These are phyloP conservation scores for Clausena lansium DNA, from an alignment of 345 rosid genomes.

Conservation along the genomic window DNA sequence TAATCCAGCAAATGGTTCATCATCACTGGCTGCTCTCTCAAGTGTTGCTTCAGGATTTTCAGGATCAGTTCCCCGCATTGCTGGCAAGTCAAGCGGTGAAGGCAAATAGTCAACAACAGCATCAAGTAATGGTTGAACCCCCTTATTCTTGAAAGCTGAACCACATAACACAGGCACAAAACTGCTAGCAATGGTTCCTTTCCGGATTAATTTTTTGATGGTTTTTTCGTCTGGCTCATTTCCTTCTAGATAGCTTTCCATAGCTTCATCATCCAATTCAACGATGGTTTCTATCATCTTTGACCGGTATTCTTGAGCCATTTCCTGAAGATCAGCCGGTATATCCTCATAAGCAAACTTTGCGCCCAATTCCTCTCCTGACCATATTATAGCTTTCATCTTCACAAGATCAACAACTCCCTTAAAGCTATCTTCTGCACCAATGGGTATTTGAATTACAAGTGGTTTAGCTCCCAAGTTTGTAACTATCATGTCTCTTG, in stretches of 20 bases:
- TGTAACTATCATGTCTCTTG: constrained; percentile 90
- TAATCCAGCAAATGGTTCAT: constrained; percentile 82
- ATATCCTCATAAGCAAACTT: constrained; percentile 75
- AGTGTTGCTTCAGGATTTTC: constrained; percentile 67
- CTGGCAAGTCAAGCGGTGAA: constrained; percentile 81
- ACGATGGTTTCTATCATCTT: constrained; percentile 68
- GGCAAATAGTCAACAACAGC: constrained; percentile 93
- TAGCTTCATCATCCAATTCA: constrained; percentile 84
- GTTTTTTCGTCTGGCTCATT: constrained; percentile 86
- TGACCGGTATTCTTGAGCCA: constrained; percentile 69
- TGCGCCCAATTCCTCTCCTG: constrained; percentile 97
- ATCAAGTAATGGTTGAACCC: constrained; percentile 93
- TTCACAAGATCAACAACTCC: constrained; percentile 83
- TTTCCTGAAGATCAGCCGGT: constrained; percentile 74
- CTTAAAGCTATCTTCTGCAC: constrained; percentile 77
- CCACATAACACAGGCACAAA: constrained; percentile 94
- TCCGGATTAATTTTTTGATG: constrained; percentile 70
- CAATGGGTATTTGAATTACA: constrained; percentile 83
- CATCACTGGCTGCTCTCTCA: constrained; percentile 64
- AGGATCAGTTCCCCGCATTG: constrained; percentile 92
- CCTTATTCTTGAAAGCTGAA: constrained; percentile 92
- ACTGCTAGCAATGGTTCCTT: constrained; percentile 64
- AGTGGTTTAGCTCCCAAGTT: constrained; percentile 96
- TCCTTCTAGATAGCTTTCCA: constrained; percentile 95
- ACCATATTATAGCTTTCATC: constrained; percentile 92